Evolutionary conservation across 1,284 basidiomycete genomes (phyloP), one percentile per base, ranked within the genome.

Genomic region (Schizopora paradoxa): DNA sequence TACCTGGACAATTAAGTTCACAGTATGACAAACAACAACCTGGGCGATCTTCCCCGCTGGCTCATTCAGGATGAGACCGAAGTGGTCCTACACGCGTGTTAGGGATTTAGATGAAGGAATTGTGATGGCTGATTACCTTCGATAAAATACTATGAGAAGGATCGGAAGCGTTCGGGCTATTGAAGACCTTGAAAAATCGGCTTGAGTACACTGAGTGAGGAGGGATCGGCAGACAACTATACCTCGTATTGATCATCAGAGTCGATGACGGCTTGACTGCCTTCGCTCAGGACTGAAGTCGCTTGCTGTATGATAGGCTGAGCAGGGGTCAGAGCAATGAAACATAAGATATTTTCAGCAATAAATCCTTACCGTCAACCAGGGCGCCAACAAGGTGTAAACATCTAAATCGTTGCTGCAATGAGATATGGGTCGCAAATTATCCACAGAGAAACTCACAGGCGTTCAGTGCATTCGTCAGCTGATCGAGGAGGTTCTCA

Each of bases 41-140:
- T 76, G 69, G 4, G 84, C 84, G 43, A 86, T 77, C 60, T 82
- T 78, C 2, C 84, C 83, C 5, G 84, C 83, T 1, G 85, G 83
- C 58, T 83, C 79, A 55, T 82, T 83, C 45, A 82, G 63, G 45
- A 82, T 79, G 35, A 82, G 68, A 13, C 66, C 72, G 52, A 83
- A 81, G 59, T 82, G 79, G 56, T 82, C 83, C 74, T 63, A 32
- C 22, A 16, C 19, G 31, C 14, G 28, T 11, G 6, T n/a, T 7
- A n/a, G 3, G 16, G 11, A 42, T 14, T 13, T 10, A 27, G 14
- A 27, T 19, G 13, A 35, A 35, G 26, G 5, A 32, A 32, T 25
- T 47, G 16, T 39, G 74, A 75, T 70, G n/a, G n/a, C n/a, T n/a
- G n/a, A n/a, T n/a, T n/a, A n/a, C n/a, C n/a, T 81, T 82, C 27